A percentile compares a stretch with the other conserved stretches of the same genome.
These are phyloP conservation scores for Nakaseomyces glabratus DNA, from an alignment of 1,139 yeast species.

Conservation along the genomic window DNA sequence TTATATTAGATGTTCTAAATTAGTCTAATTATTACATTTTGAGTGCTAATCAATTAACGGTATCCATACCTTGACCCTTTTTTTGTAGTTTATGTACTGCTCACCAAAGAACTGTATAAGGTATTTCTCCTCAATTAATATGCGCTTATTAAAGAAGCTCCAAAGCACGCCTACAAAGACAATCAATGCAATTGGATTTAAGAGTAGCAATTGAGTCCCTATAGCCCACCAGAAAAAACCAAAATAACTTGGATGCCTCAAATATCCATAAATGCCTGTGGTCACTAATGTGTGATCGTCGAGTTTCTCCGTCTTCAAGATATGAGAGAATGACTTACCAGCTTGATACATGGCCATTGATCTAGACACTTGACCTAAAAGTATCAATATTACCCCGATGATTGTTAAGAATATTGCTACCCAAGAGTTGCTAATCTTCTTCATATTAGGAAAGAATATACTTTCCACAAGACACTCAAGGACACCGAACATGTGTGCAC, in stretches of 20 bases:
- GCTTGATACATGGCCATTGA: slow-evolving; percentile 83
- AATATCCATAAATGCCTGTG: slow-evolving; percentile 53
- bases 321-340: slow-evolving; percentile 77
- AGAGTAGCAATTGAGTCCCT: slow-evolving; percentile 66
- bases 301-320: slow-evolving; percentile 48
- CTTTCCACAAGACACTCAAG: slow-evolving; percentile 39
- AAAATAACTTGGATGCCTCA: slow-evolving; percentile 83
- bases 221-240: slow-evolving; percentile 94
- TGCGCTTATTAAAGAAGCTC: slow-evolving; percentile 60
- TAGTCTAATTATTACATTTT: too few relatives aligned
- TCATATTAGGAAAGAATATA: slow-evolving; percentile 33
- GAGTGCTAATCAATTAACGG: slow-evolving; percentile 51
- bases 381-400: slow-evolving; percentile 41
- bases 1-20: too few relatives aligned
- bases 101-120: slow-evolving; percentile 61
- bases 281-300: slow-evolving; percentile 59
- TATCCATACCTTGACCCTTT: slow-evolving; percentile 46
- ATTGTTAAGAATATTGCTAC: slow-evolving; percentile 17
- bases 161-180: slow-evolving; percentile 46
- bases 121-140: slow-evolving; percentile 57
- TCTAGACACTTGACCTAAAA: slow-evolving; percentile 59
- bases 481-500: slow-evolving; percentile 52
- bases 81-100: slow-evolving; percentile 47
- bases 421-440: slow-evolving; percentile 11
- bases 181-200: slow-evolving; percentile 49